Evolutionary conservation across 257 asterid genomes (phyloP).

Genomic region (Gardenia jasminoides): DNA sequence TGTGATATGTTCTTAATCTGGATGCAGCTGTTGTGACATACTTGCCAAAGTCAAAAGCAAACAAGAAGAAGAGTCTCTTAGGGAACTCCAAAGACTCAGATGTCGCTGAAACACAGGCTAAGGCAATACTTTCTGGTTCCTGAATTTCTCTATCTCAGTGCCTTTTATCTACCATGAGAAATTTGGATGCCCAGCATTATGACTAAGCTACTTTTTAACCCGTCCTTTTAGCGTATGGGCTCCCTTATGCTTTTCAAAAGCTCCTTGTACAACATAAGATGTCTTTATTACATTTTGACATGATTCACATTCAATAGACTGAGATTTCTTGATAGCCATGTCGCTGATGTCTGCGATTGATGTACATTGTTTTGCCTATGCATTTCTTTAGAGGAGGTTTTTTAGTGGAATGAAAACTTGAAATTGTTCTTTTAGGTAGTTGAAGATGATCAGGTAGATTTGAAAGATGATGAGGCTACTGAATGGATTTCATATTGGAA

Average conservation of each 20-base stretch:
- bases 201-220: no score
- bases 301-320: neutral
- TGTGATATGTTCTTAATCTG: constrained; percentile 15
- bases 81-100: constrained; percentile 49
- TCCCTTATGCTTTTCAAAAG: neutral
- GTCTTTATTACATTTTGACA: neutral
- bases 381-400: neutral
- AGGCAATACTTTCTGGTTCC: constrained; percentile 7
- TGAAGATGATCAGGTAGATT: constrained; percentile 52
- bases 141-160: neutral
- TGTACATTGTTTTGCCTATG: neutral
- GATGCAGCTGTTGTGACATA: constrained; percentile 70
- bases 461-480: constrained; percentile 56
- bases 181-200: no score
- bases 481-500: constrained; percentile 94
- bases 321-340: neutral
- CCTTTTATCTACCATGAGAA: no score
- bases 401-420: neutral
- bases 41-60: constrained; percentile 75
- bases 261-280: neutral
- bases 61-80: constrained; percentile 79
- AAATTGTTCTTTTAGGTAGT: constrained; percentile 47
- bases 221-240: neutral
- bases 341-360: neutral
- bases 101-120: constrained; percentile 28